Evolutionary conservation across 2,329 filamentous ascomycete genomes (phyloP).

Genomic region (Colletotrichum shisoi): DNA sequence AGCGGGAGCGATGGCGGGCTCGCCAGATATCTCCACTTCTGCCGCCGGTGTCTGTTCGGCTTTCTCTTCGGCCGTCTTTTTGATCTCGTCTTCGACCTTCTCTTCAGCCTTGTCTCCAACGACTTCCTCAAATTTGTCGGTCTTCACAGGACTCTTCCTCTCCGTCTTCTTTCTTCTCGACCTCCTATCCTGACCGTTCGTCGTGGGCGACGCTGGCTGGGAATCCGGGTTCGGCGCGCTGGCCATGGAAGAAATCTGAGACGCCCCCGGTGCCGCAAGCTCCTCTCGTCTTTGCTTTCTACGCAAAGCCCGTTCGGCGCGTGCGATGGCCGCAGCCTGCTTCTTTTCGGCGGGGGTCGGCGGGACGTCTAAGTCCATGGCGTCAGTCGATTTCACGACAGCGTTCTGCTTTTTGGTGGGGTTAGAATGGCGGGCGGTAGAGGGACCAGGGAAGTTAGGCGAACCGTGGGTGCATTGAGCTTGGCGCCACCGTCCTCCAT

Average conservation of each 20-base stretch:
- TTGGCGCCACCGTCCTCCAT: slow-evolving; percentile 33
- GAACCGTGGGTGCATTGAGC: slow-evolving; percentile 29
- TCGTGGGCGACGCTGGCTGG: slow-evolving; percentile 26
- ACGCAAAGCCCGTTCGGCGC: slow-evolving; percentile 34
- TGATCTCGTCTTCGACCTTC: neutral
- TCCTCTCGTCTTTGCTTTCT: slow-evolving; percentile 34
- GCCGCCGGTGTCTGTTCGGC: slow-evolving; percentile 4
- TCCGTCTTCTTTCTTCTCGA: slow-evolving; percentile 28
- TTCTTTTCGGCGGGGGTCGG: slow-evolving; percentile 29
- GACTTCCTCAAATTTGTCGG: neutral
- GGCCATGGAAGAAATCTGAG: slow-evolving; percentile 19
- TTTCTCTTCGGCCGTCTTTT: too few relatives aligned
- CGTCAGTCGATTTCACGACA: slow-evolving; percentile 14
- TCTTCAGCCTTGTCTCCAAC: neutral
- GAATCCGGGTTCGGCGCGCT: slow-evolving; percentile 33
- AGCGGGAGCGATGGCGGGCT: slow-evolving; percentile 4
- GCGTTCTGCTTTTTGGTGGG: slow-evolving; percentile 10
- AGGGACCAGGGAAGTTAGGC: slow-evolving; percentile 13
- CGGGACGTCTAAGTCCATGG: slow-evolving; percentile 32
- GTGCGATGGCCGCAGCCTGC: slow-evolving; percentile 28
- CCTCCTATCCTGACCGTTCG: slow-evolving; percentile 35
- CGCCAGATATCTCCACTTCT: slow-evolving; percentile 20
- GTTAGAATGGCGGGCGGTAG: slow-evolving; percentile 22
- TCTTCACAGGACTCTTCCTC: slow-evolving; percentile 34
- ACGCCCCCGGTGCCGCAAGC: slow-evolving; percentile 11